These are phyloP conservation scores for Amanita subjunquillea DNA, from an alignment of 768 basidiomycete species.

Conservation along the genomic window DNA sequence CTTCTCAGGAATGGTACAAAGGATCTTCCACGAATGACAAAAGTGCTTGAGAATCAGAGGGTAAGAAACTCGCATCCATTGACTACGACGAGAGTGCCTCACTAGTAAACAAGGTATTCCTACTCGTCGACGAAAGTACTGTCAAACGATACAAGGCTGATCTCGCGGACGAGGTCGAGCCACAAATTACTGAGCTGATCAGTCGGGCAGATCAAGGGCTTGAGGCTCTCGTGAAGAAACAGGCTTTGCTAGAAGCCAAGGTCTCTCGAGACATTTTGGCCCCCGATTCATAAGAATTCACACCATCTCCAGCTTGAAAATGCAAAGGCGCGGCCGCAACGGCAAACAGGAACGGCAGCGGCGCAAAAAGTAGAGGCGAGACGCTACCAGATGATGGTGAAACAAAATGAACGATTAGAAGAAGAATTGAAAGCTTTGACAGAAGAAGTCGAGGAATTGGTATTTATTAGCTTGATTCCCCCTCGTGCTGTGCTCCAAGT, in stretches of 20 bases:
- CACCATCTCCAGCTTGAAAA: slow-evolving; percentile 40
- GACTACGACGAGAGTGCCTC: not conserved
- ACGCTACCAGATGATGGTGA: slow-evolving; percentile 50
- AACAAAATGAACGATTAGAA: slow-evolving; percentile 60
- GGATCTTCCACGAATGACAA: slow-evolving; percentile 64
- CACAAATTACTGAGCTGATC: slow-evolving; percentile 67
- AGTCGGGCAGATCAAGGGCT: slow-evolving; percentile 63
- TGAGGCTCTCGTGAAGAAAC: slow-evolving; percentile 49
- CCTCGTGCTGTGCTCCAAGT: not conserved
- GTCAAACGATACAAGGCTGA: slow-evolving; percentile 68
- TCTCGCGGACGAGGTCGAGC: slow-evolving; percentile 72
- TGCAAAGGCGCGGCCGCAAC: slow-evolving; percentile 33
- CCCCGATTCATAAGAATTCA: not conserved
- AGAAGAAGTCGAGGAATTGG: slow-evolving; percentile 50
- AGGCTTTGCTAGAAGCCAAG: slow-evolving; percentile 52
- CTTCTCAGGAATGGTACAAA: slow-evolving; percentile 59
- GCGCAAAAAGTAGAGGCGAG: slow-evolving; percentile 59
- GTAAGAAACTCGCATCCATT: slow-evolving; percentile 23
- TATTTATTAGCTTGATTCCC: slow-evolving; percentile 15
- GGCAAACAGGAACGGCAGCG: slow-evolving; percentile 37
- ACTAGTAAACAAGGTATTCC: slow-evolving; percentile 43
- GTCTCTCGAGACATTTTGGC: slow-evolving; percentile 21
- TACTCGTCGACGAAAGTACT: slow-evolving; percentile 63
- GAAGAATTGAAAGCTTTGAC: slow-evolving; percentile 50
- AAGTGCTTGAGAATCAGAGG: slow-evolving; percentile 56